These are phyloP conservation scores for Ophiocordyceps robertsii DNA, from an alignment of 2,329 filamentous ascomycete species.

Conservation along the genomic window DNA sequence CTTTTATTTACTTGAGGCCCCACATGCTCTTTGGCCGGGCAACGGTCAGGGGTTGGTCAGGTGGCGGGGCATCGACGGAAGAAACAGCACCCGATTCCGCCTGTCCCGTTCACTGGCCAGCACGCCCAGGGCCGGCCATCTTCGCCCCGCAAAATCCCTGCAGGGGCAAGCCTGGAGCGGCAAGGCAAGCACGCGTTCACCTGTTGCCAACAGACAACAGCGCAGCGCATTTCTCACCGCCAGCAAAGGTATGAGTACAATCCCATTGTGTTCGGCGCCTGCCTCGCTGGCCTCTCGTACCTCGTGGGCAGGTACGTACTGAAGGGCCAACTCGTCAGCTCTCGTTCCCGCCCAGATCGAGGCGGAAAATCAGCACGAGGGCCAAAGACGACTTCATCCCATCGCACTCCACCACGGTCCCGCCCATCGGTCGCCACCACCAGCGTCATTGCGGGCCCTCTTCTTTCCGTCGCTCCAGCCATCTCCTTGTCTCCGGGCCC, in stretches of 20 bases:
- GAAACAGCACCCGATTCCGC: slow-evolving; percentile 3
- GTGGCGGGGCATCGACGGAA: slow-evolving; percentile 1
- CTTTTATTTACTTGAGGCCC: slow-evolving; percentile 34
- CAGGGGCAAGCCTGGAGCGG: not conserved
- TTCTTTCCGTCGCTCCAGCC: not conserved
- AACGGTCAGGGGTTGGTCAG: slow-evolving; percentile 12
- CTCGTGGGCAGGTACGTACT: not conserved
- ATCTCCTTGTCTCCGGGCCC: no score
- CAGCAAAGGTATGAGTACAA: no score
- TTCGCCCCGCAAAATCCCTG: no score
- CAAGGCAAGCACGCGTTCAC: not conserved
- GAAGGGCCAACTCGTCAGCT: not conserved
- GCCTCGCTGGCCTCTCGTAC: not conserved
- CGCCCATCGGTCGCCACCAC: not conserved
- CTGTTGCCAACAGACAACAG: not conserved
- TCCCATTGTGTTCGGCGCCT: no score
- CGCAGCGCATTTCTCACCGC: no score
- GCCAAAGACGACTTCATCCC: not conserved
- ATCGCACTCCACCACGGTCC: not conserved
- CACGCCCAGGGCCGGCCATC: no score
- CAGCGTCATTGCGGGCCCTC: not conserved
- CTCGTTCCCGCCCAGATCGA: no score
- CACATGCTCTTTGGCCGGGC: slow-evolving; percentile 20
- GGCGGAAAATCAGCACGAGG: not conserved
- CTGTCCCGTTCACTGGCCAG: no score